These are phyloP conservation scores for Stylosanthes scabra DNA, from an alignment of 331 rosid genomes.

Conservation along the genomic window DNA sequence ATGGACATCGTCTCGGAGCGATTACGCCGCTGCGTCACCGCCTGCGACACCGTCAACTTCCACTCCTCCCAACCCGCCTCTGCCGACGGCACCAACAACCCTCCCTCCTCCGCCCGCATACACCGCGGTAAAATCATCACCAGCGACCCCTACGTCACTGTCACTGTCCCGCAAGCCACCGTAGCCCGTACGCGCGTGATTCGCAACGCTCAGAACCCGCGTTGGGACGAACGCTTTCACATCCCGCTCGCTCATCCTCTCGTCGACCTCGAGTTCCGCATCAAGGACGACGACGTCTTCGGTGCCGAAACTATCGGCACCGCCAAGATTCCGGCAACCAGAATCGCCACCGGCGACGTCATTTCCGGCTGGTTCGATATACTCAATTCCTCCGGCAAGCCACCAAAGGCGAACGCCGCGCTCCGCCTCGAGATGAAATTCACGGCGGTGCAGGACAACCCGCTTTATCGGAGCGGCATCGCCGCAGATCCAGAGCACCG, in stretches of 20 bases:
- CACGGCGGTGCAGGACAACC: constrained; percentile 51
- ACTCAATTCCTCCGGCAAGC: constrained; percentile 45
- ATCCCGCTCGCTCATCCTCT: constrained; percentile 85
- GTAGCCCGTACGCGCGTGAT: constrained; percentile 93
- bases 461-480: constrained; percentile 55
- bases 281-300: constrained; percentile 79
- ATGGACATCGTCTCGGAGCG: constrained; percentile 80
- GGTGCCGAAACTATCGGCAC: constrained; percentile 74
- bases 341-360: constrained; percentile 47
- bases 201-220: constrained; percentile 63
- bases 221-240: constrained; percentile 69
- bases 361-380: constrained; percentile 70
- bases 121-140: constrained; percentile 51
- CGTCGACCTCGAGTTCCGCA: constrained; percentile 61
- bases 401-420: constrained; percentile 59
- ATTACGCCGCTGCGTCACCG: constrained; percentile 81
- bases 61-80: constrained; percentile 18
- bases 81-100: neutral
- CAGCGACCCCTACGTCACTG: constrained; percentile 85
- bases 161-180: constrained; percentile 75
- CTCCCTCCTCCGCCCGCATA: neutral
- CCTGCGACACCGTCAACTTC: constrained; percentile 63
- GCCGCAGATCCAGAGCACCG: constrained; percentile 75
- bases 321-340: constrained; percentile 57
- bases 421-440: constrained; percentile 65